A percentile compares a stretch with the other conserved stretches of the same genome.
Evolutionary conservation across 306 rosid species (phyloP).

Genomic region (Corylus heterophylla): DNA sequence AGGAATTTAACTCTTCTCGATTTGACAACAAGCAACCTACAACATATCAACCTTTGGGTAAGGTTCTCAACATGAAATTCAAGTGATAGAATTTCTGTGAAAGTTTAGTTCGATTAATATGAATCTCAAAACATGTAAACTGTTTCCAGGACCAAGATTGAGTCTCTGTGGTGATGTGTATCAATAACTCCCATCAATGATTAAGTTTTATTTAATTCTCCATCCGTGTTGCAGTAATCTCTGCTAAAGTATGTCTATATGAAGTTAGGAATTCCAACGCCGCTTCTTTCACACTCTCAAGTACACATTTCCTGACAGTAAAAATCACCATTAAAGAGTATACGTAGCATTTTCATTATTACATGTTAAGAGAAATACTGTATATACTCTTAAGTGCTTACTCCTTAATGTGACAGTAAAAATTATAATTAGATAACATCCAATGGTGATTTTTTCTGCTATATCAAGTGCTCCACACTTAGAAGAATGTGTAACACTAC

Average conservation of each 20-base stretch:
- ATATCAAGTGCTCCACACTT: no score
- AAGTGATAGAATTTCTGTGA: constrained; percentile 18
- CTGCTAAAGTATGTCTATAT: background rate
- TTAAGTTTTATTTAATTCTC: background rate
- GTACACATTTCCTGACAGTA: no score
- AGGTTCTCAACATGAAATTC: constrained; percentile 71
- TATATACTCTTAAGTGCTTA: no score
- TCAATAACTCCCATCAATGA: constrained; percentile 3
- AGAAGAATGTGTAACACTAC: no score
- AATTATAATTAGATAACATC: no score
- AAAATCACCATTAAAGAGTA: background rate
- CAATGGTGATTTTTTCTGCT: no score
- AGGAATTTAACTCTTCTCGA: constrained; percentile 38
- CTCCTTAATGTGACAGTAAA: no score
- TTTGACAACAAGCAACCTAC: constrained; percentile 33
- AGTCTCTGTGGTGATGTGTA: background rate
- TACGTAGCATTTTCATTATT: no score
- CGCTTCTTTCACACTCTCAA: no score
- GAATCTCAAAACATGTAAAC: background rate
- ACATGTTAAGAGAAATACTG: no score
- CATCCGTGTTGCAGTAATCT: background rate
- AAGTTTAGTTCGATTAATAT: background rate
- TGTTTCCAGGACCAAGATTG: background rate
- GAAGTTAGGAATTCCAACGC: background rate
- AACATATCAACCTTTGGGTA: constrained; percentile 46